A percentile compares a stretch with the other conserved stretches of the same genome.
Evolutionary conservation across 148 eudicot genomes (phyloP).

Genomic region (Polygonum aviculare): DNA sequence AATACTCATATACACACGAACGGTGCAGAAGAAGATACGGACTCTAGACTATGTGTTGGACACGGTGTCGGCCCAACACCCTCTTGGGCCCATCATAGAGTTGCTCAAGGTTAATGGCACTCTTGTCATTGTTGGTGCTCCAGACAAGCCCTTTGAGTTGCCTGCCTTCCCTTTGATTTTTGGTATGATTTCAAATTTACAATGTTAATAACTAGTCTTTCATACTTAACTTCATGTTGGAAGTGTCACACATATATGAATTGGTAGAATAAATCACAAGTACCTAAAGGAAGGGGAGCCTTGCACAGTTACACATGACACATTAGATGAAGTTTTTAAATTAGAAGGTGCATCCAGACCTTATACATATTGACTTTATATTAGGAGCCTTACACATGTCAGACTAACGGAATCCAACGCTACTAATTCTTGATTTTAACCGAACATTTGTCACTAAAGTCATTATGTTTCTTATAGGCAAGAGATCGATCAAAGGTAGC

Average conservation of each 20-base stretch:
- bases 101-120: conserved; percentile 74
- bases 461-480: conserved; percentile 24
- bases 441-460: too few species aligned
- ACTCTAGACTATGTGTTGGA: conserved; percentile 66
- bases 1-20: too few species aligned
- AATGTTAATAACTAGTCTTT: not conserved
- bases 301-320: too few species aligned
- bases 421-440: not conserved
- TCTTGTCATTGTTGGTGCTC: conserved; percentile 72
- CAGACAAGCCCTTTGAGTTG: conserved; percentile 78
- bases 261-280: too few species aligned
- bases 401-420: too few species aligned
- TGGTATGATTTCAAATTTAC: conserved; percentile 25
- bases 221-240: not conserved
- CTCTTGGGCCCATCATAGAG: conserved; percentile 64
- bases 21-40: conserved; percentile 42
- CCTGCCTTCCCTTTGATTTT: conserved; percentile 79
- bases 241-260: too few species aligned
- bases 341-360: too few species aligned
- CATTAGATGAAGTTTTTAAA: too few species aligned
- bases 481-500: conserved; percentile 72
- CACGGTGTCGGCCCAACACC: conserved; percentile 77
- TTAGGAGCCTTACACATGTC: too few species aligned
- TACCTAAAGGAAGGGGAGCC: too few species aligned
- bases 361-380: too few species aligned